These are phyloP conservation scores for Tetramitus jugosus DNA, from an alignment of 208 protist species.

Conservation along the genomic window DNA sequence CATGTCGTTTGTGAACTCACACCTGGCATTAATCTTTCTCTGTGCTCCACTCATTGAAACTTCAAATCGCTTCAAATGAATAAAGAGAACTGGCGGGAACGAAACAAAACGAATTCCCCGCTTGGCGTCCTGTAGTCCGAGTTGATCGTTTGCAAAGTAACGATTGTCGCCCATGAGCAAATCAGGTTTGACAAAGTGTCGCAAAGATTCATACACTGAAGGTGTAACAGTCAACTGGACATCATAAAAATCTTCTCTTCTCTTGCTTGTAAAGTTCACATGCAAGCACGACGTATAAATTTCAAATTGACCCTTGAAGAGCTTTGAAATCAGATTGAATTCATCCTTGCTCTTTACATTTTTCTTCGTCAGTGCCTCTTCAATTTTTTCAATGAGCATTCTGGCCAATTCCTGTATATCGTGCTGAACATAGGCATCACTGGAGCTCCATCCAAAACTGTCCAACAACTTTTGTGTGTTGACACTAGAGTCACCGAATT, in stretches of 20 bases:
- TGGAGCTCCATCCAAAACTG: slow-evolving; percentile 68
- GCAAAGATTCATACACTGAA: slow-evolving; percentile 64
- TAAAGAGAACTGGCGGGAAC: slow-evolving; percentile 68
- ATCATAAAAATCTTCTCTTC: slow-evolving; percentile 67
- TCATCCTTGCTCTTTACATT: slow-evolving; percentile 70
- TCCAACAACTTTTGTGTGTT: slow-evolving; percentile 62
- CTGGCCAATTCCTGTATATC: slow-evolving; percentile 77
- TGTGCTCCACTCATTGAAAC: slow-evolving; percentile 61
- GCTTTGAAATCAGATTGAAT: too few species aligned
- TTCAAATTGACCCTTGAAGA: slow-evolving; percentile 60
- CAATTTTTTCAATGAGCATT: slow-evolving; percentile 64
- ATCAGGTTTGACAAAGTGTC: slow-evolving; percentile 52
- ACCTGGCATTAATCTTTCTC: slow-evolving; percentile 58
- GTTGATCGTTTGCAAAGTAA: slow-evolving; percentile 54
- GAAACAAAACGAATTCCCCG: slow-evolving; percentile 54
- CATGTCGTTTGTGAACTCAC: slow-evolving; percentile 53
- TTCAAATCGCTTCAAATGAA: slow-evolving; percentile 78
- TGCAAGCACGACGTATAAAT: slow-evolving; percentile 60
- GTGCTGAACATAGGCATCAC: slow-evolving; percentile 74
- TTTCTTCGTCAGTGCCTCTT: too few species aligned
- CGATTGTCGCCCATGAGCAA: slow-evolving; percentile 74
- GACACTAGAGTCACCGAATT: slow-evolving; percentile 48
- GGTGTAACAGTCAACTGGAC: slow-evolving; percentile 67
- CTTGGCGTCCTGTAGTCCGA: slow-evolving; percentile 55
- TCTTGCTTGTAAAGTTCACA: slow-evolving; percentile 52